These are phyloP conservation scores for Metarhizium robertsii DNA, from an alignment of 2,329 filamentous ascomycete genomes.

Conservation along the genomic window DNA sequence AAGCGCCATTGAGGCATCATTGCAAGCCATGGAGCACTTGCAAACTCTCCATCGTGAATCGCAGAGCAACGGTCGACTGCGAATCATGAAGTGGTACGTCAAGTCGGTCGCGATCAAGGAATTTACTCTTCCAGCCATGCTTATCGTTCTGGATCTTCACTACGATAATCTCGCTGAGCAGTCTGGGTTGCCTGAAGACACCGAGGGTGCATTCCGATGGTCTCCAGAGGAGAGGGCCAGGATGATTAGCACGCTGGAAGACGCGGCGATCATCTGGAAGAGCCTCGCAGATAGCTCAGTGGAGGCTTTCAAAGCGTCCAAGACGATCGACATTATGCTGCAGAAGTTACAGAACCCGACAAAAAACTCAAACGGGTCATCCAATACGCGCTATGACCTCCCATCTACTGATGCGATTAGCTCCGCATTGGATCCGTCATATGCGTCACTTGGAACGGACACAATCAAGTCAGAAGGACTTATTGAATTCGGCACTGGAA, in stretches of 20 bases:
- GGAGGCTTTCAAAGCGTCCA: constrained; percentile 81
- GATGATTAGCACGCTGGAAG: constrained; percentile 68
- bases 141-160: constrained; percentile 75
- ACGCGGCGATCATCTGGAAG: constrained; percentile 71
- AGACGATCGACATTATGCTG: constrained; percentile 75
- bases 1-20: constrained; percentile 75
- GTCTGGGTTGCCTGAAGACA: constrained; percentile 28
- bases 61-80: constrained; percentile 60
- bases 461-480: constrained; percentile 17
- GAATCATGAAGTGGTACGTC: constrained; percentile 69
- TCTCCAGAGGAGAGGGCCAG: constrained; percentile 53
- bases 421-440: constrained; percentile 23
- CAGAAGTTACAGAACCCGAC: constrained; percentile 51
- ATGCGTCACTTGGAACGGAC: constrained; percentile 8
- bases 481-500: constrained; percentile 15
- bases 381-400: constrained; percentile 11
- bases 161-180: constrained; percentile 46
- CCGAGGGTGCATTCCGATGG: constrained; percentile 45
- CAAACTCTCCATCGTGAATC: constrained; percentile 67
- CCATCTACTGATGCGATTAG: constrained; percentile 26
- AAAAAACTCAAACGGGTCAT: constrained; percentile 5
- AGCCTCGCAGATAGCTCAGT: constrained; percentile 67
- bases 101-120: constrained; percentile 74
- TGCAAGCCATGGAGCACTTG: constrained; percentile 73
- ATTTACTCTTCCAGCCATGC: constrained; percentile 77